Evolutionary conservation across 2,329 filamentous ascomycete genomes (phyloP), one percentile per base, ranked within the genome.

Genomic region (Fusarium tanahbumbuense): DNA sequence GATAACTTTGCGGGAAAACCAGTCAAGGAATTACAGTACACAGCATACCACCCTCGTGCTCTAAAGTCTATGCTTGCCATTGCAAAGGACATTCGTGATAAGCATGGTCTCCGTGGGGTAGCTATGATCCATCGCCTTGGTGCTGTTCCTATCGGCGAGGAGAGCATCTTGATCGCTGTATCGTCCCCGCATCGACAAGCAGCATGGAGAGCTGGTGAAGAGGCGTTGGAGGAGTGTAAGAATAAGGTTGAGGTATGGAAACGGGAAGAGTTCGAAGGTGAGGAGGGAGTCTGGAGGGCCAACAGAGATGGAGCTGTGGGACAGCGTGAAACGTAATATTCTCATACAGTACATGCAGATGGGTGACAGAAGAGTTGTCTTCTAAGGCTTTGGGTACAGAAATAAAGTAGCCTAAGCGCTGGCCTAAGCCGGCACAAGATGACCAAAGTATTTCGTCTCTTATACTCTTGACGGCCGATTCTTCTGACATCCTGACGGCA

Each of bases 241-340:
- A 88, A 87, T 58, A 89, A 86, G 71, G 93, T 93, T n/a, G 96
- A 99, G 83, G 91, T 99, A 44, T 98, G 95, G 95, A 98, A 98
- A 82, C 84, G 89, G 70, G 95, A 98, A 82, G 92, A 93, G 78
- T 98, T 98, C 83, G 89, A 87, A 47, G 91, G 87, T 2, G 91
- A 89, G 23, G 91, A 92, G 68, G 92, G 90, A 9, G 87, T 96
- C 46, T 98, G 94, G 94, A 90, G 93, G 81, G 93, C 92, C 65
- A 98, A 98, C 81, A 83, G 91, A 70, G 94, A 97, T 80, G 92
- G 92, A 12, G 83, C 84, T 64, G 80, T 82, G 49, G 91, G 89
- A 9, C 82, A 84, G 46, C 83, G 79, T 72, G 78, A 50, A 20
- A 41, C 34, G 9, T 72, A 47, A 70, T 12, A 16, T 13, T 54